Evolutionary conservation across 192 early-diverging fungal genomes (phyloP).

Genomic region (Oehlia diaphana): DNA sequence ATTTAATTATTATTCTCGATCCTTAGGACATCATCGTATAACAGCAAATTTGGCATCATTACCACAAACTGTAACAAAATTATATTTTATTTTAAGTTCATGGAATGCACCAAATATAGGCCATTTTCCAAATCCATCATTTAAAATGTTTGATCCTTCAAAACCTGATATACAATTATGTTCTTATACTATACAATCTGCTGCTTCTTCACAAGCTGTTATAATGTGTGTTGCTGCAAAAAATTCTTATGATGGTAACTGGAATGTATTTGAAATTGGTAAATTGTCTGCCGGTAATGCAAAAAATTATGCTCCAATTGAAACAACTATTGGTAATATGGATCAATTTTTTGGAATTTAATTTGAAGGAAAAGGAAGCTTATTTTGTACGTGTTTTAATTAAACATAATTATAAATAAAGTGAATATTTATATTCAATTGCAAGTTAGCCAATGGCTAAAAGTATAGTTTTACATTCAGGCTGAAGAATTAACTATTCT

Average conservation of each 20-base stretch:
- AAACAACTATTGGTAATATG: neutral
- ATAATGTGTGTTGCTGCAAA: conserved; percentile 26
- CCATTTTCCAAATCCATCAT: conserved; percentile 24
- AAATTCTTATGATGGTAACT: neutral
- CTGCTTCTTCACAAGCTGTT: conserved; percentile 26
- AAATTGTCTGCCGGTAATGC: conserved; percentile 29
- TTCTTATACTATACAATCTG: conserved; percentile 20
- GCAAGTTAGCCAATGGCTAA: too few species aligned
- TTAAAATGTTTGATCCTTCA: conserved; percentile 25
- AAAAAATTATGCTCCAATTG: conserved; percentile 29
- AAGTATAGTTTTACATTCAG: too few species aligned
- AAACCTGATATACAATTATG: conserved; percentile 23
- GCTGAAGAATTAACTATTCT: too few species aligned
- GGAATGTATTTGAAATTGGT: conserved; percentile 26
- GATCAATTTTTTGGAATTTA: conserved; percentile 3
- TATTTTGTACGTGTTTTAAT: neutral
- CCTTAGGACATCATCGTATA: conserved; percentile 30
- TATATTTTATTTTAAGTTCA: conserved; percentile 32
- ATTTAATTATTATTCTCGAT: neutral
- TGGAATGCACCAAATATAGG: conserved; percentile 28
- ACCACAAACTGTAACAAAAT: conserved; percentile 24
- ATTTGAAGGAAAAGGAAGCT: neutral
- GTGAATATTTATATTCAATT: too few species aligned
- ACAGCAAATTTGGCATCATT: conserved; percentile 10
- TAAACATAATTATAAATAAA: neutral